Evolutionary conservation across 768 basidiomycete species (phyloP), one percentile per base, ranked within the genome.

Genomic region (Boletus rubescentipes): DNA sequence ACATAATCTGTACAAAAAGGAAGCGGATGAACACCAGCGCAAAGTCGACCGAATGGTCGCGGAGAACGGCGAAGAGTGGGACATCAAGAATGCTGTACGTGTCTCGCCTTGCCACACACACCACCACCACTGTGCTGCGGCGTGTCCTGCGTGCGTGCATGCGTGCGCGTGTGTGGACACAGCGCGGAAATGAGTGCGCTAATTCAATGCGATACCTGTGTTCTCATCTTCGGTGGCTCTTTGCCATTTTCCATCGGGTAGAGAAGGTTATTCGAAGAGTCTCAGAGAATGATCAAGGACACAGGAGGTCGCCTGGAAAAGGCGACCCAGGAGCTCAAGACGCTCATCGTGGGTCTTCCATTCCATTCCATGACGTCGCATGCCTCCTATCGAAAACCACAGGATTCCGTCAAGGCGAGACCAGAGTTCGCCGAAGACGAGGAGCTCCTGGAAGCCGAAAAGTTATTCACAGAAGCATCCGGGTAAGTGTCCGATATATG

Each of bases 221-320:
- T 53, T 51, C 51, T 47, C 55, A 42, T 36, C 41, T 58, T 56
- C 55, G 57, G 60, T 57, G 51, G 61, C 49, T 44, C 53, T 48
- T 61, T 43, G 35, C 43, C 34, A 36, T 49, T 54, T 54, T 47
- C 48, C 40, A 42, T 42, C 31, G 37, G 52, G 52, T 54, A 92
- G 90, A 76, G 69, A 50, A 81, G 78, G 64, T 75, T 92, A 74
- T 72, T 85, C 45, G 85, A 89, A 52, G 92, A 95, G 75, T 85
- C 86, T 39, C 73, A 82, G 57, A 91, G 83, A 77, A 91, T 95
- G 91, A 80, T 93, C 54, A 72, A 72, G 46, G 89, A 93, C 65
- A 79, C 85, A 20, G 72, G 75, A 51, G 77, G 68, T 50, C 79
- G 87, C 43, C 73, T 91, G n/a, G 81, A 76, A 43, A 80, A 77